Percentiles rank a stretch among this genome's conserved stretches.
Evolutionary conservation across 129 eudicot species (phyloP).

Genomic region (Helichrysum umbraculigerum): DNA sequence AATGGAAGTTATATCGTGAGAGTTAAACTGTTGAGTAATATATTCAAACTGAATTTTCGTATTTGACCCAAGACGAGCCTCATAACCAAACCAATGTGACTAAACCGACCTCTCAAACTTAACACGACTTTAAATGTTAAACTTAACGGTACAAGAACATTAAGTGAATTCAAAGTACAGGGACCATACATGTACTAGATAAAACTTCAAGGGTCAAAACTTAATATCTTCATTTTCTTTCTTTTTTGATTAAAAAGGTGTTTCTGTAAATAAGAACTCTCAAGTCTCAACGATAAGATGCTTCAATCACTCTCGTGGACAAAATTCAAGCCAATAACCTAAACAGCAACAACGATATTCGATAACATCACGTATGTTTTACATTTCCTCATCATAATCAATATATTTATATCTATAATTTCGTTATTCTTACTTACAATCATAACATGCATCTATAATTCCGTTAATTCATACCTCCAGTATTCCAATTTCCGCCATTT

Average conservation of each 20-base stretch:
- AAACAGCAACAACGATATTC: not conserved
- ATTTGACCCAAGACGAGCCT: not conserved
- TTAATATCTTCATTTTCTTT: not conserved
- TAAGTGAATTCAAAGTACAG: not conserved
- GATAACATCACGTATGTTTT: conserved; percentile 19
- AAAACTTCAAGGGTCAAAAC: conserved; percentile 18
- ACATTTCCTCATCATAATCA: not conserved
- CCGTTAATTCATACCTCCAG: not conserved
- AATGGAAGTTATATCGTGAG: no score
- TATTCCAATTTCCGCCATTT: not conserved
- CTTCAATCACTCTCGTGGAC: conserved; percentile 23
- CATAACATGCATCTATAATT: not conserved
- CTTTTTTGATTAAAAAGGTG: not conserved
- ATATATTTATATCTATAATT: not conserved
- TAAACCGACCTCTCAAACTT: not conserved
- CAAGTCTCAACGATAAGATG: conserved; percentile 38
- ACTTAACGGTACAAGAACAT: not conserved
- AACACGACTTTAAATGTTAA: not conserved
- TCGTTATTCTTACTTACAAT: conserved; percentile 6
- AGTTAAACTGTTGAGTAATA: no score
- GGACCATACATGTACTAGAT: conserved; percentile 13
- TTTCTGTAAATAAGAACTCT: not conserved
- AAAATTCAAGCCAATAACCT: conserved; percentile 14
- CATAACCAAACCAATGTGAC: not conserved
- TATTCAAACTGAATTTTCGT: not conserved